phyloP scores from a whole-genome alignment of 2,329 filamentous ascomycete species.

The Sporothrix phasma region DNA sequence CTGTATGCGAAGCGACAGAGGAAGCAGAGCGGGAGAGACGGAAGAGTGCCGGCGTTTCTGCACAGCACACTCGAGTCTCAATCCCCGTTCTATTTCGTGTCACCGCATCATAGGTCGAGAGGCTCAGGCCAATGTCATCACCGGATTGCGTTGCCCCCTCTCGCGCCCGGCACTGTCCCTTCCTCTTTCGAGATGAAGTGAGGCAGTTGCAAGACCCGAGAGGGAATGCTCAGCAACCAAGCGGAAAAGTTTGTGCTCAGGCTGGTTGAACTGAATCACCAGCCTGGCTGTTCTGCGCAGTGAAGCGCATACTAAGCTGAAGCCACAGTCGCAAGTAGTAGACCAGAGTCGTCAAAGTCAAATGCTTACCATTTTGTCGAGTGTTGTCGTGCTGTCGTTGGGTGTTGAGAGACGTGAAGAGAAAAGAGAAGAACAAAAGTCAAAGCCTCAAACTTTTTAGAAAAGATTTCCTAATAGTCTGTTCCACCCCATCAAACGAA shows the following conservation, averaged over 20 bases:
- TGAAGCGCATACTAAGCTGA: conserved; percentile 19
- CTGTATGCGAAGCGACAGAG: not conserved
- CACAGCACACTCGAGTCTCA: conserved; percentile 25
- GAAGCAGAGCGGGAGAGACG: not conserved
- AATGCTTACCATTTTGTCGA: conserved; percentile 53
- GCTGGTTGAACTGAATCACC: conserved; percentile 12
- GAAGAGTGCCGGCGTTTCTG: conserved; percentile 40
- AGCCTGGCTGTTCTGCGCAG: conserved; percentile 18
- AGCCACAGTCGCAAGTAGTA: conserved; percentile 23
- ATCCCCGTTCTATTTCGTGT: not conserved
- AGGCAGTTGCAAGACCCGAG: not conserved
- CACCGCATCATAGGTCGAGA: conserved; percentile 23
- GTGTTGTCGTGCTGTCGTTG: conserved; percentile 31
- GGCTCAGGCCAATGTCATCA: conserved; percentile 60
- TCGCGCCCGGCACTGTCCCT: not conserved
- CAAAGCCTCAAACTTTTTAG: not conserved
- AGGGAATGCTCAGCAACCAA: conserved; percentile 16
- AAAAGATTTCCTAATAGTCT: conserved; percentile 4
- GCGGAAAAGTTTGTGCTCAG: conserved; percentile 17
- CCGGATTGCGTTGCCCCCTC: conserved; percentile 19
- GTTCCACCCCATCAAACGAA: not conserved
- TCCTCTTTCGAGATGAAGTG: conserved; percentile 33
- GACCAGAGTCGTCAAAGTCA: conserved; percentile 31
- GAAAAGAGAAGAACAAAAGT: conserved; percentile 5
- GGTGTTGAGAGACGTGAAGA: conserved; percentile 24